Percentiles rank a stretch among this genome's conserved stretches.
phyloP scores from a whole-genome alignment of 495 filamentous ascomycete species.

The Mycothermus thermophilus region DNA sequence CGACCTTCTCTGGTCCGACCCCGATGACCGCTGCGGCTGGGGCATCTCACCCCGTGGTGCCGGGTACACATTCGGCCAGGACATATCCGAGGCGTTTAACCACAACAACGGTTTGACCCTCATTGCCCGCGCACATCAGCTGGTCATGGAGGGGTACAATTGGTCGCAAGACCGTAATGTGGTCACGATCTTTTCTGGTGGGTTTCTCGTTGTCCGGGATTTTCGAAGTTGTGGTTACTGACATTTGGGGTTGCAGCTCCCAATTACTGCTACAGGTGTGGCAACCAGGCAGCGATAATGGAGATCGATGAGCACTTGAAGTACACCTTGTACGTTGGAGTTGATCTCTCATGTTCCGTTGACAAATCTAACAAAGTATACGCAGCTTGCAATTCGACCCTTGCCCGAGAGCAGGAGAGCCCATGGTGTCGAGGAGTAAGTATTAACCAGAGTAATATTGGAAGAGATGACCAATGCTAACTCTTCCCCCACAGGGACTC shows the following conservation, averaged over 20 bases:
- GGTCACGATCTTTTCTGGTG: slow-evolving; percentile 97
- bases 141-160: slow-evolving; percentile 98
- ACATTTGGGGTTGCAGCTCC: slow-evolving; percentile 45
- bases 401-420: slow-evolving; percentile 91
- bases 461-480: too few species aligned
- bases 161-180: slow-evolving; percentile 96
- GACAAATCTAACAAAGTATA: too few species aligned
- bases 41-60: slow-evolving; percentile 94
- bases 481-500: slow-evolving; percentile 44
- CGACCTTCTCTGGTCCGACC: slow-evolving; percentile 94
- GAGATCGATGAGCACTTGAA: slow-evolving; percentile 99
- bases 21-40: slow-evolving; percentile 97
- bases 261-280: slow-evolving; percentile 96
- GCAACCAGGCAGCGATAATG: slow-evolving; percentile 99
- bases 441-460: too few species aligned
- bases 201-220: too few species aligned
- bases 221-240: too few species aligned
- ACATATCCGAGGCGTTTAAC: slow-evolving; percentile 99
- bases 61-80: slow-evolving; percentile 97
- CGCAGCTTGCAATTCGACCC: slow-evolving; percentile 99
- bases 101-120: slow-evolving; percentile 98
- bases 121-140: slow-evolving; percentile 84
- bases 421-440: slow-evolving; percentile 91
- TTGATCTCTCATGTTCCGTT: too few species aligned
- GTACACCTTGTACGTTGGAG: slow-evolving; percentile 99